Percentiles rank a stretch among this genome's conserved stretches.
phyloP scores from a whole-genome alignment of 192 early-diverging fungal genomes.

The Linnemannia schmuckeri region DNA sequence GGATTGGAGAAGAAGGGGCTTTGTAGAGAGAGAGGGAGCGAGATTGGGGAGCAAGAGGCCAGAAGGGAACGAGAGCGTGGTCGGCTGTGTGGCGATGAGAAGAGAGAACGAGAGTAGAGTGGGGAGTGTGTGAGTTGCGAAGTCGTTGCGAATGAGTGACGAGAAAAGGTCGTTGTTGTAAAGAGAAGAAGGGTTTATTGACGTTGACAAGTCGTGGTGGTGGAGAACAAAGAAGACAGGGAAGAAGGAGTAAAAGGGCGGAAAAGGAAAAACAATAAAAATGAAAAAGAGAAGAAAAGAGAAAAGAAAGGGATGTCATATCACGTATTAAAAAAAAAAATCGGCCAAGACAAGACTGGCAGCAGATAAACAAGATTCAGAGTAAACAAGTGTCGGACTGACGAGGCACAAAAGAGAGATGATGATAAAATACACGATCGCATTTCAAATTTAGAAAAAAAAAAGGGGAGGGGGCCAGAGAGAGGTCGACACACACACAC shows the following conservation, averaged over 20 bases:
- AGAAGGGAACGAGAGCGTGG: slow-evolving; percentile 1
- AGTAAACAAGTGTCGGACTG: background rate
- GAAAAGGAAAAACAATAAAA: background rate
- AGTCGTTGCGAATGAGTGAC: background rate
- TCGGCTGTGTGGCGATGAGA: slow-evolving; percentile 2
- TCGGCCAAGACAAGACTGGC: background rate
- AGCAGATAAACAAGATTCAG: background rate
- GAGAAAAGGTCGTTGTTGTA: background rate
- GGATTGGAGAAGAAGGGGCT: background rate
- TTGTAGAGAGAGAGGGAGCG: background rate
- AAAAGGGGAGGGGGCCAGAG: background rate
- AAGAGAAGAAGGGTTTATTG: background rate
- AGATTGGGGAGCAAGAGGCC: background rate
- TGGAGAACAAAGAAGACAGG: background rate
- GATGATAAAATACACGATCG: background rate
- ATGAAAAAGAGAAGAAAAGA: background rate
- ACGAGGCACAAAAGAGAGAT: too few relatives aligned
- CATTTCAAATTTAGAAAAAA: background rate
- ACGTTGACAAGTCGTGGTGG: background rate
- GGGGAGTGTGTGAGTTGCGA: background rate
- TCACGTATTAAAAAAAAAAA: background rate
- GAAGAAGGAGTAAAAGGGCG: background rate
- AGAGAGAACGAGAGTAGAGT: background rate
- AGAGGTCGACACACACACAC: background rate
- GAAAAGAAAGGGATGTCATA: background rate